Conservation (phyloP, 768 basidiomycete genomes). For the Chalciporus piperatus region DNA sequence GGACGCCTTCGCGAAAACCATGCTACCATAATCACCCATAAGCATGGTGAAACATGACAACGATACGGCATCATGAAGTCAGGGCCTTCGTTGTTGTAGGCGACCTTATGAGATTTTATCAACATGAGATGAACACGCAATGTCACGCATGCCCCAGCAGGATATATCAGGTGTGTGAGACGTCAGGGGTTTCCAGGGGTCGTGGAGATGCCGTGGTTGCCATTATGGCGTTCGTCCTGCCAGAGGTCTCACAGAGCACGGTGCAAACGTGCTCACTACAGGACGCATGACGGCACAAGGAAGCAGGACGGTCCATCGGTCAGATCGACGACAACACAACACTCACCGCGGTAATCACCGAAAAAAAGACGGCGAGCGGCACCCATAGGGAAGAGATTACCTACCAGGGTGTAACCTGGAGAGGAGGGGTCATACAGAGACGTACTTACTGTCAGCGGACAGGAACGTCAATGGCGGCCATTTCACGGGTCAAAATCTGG, state of each 20-base stretch:
- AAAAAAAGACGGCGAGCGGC: not conserved
- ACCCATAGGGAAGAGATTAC: not conserved
- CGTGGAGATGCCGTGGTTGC: slow-evolving; percentile 4
- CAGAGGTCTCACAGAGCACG: not conserved
- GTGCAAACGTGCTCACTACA: not conserved
- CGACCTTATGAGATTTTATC: not conserved
- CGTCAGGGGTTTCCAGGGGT: not conserved
- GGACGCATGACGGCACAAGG: not conserved
- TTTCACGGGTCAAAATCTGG: not conserved
- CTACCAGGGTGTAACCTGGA: not conserved
- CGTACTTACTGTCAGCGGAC: not conserved
- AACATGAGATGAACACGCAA: not conserved
- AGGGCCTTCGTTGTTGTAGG: not conserved
- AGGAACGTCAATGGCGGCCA: not conserved
- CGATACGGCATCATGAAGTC: not conserved
- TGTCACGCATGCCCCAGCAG: slow-evolving; percentile 2
- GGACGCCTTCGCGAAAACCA: not conserved
- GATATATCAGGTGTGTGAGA: slow-evolving; percentile 1
- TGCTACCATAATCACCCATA: not conserved
- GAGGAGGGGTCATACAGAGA: not conserved
- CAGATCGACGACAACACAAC: slow-evolving; percentile 6
- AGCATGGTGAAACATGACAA: slow-evolving; percentile 6
- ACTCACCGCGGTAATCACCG: slow-evolving; percentile 15
- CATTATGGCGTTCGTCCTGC: slow-evolving; percentile 4
- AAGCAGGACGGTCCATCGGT: not conserved